Conservation (phyloP, 768 basidiomycete genomes). For the Pholiota microspora region DNA sequence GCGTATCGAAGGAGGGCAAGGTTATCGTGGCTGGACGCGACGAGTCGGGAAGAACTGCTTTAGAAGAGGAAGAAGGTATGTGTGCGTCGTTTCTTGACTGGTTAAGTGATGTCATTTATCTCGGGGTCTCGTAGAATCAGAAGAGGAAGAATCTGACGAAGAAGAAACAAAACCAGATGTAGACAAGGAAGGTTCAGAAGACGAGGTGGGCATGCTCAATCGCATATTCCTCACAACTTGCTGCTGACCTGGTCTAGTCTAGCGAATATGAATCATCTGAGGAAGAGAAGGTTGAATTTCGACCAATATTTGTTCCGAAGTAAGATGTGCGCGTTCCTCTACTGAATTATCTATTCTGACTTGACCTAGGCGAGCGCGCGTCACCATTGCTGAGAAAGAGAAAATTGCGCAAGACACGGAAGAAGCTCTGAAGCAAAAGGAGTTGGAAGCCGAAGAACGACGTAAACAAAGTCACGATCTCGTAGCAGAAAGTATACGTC, state of each 20-base stretch:
- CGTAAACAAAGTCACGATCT: constrained; percentile 87
- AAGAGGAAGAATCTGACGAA: constrained; percentile 47
- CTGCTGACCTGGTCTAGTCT: constrained; percentile 46
- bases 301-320: constrained; percentile 97
- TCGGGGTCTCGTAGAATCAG: constrained; percentile 16
- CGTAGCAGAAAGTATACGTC: constrained; percentile 90
- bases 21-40: constrained; percentile 78
- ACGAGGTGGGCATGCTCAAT: constrained; percentile 40
- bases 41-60: constrained; percentile 72
- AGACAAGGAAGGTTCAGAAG: constrained; percentile 39
- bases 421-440: constrained; percentile 66
- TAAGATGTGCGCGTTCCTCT: constrained; percentile 33
- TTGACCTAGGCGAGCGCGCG: constrained; percentile 67
- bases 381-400: constrained; percentile 69
- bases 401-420: constrained; percentile 70
- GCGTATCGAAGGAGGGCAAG: constrained; percentile 76
- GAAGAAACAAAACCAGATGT: constrained; percentile 40
- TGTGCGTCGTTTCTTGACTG: constrained; percentile 6
- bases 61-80: constrained; percentile 44
- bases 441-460: constrained; percentile 76
- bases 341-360: constrained; percentile 1
- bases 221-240: constrained; percentile 1
- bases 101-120: constrained; percentile 5
- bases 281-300: constrained; percentile 76
- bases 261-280: constrained; percentile 86